Evolutionary conservation across 164 flowering plant genomes (phyloP), one percentile per base, ranked within the genome.

Genomic region (Annona cherimola): DNA sequence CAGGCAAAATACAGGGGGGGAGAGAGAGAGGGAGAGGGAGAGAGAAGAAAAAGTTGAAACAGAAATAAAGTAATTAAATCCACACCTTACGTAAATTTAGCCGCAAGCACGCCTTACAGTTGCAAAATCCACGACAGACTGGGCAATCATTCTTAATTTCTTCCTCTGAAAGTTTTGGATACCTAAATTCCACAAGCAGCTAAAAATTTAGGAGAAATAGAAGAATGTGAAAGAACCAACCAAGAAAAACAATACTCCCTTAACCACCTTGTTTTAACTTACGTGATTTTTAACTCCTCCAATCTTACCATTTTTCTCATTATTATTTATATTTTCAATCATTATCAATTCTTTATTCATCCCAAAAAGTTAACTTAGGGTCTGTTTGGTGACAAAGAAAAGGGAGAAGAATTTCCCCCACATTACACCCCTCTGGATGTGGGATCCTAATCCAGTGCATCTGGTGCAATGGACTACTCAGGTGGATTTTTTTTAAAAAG

Each of bases 21-120:
- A n/a, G n/a, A n/a, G n/a, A n/a, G n/a, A n/a, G n/a, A n/a, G n/a
- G n/a, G n/a, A n/a, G n/a, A n/a, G n/a, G n/a, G 35, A 26, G 11
- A 35, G 8, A 12, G 4, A 50, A 40, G 11, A 42, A 11, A 7
- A 19, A 1, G 14, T 4, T 8, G 8, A 66, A 67, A 42, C 1
- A 12, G 18, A 4, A 14, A 65, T 3, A 35, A 18, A 4, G 45
- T 42, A 64, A 5, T 20, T 45, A 63, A 63, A 54, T 42, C 18
- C 85, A 84, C 73, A 91, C 95, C 97, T 91, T 83, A 72, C 71
- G 69, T 65, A 69, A 70, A 75, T 70, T 76, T 75, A 42, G 73
- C 63, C 70, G 69, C 63, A 75, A 43, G 64, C 77, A 75, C 1
- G 77, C 73, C 68, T 75, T 75, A 43, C 77, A 75, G 65, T 75